Conservation (phyloP, 495 filamentous ascomycete species). For the Opeltia flavorubescens region DNA sequence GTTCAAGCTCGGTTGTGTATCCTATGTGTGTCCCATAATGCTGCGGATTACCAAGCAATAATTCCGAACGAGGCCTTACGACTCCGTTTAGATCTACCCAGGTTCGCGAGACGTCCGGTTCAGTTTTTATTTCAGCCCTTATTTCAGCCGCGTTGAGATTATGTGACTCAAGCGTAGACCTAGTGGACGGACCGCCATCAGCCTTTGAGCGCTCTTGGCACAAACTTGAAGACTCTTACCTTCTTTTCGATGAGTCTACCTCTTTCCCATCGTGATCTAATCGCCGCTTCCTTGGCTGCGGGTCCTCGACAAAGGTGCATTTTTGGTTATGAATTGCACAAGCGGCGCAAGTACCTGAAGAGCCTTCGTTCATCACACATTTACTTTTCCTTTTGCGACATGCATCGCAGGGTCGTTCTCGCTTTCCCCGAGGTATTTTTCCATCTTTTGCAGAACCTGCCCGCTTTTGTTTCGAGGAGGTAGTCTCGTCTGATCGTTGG, state of each 20-base stretch:
- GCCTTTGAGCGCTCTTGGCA: background rate
- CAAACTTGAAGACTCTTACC: conserved; percentile 25
- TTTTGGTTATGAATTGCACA: conserved; percentile 41
- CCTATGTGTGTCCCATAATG: conserved; percentile 38
- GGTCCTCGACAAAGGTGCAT: conserved; percentile 41
- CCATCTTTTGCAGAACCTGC: conserved; percentile 1
- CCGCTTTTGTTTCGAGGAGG: conserved; percentile 11
- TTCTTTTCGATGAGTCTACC: conserved; percentile 27
- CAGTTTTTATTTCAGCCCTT: conserved; percentile 9
- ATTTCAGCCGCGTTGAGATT: conserved; percentile 3
- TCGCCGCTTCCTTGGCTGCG: conserved; percentile 62
- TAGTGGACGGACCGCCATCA: background rate
- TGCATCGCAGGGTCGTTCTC: conserved; percentile 53
- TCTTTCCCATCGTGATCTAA: conserved; percentile 25
- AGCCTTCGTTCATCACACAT: conserved; percentile 65
- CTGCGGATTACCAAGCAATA: conserved; percentile 28
- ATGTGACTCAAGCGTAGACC: conserved; percentile 4
- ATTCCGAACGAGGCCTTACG: conserved; percentile 17
- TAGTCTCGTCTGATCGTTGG: conserved; percentile 9
- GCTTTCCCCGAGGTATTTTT: conserved; percentile 18
- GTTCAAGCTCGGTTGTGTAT: conserved; percentile 39
- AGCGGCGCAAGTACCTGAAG: conserved; percentile 36
- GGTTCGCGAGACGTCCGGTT: conserved; percentile 16
- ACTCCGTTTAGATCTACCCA: conserved; percentile 14
- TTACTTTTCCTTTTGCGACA: conserved; percentile 76